Percentiles rank a stretch among this genome's conserved stretches.
Evolutionary conservation across 169 alveolate species (phyloP).

Genomic region (Plasmodium blacklocki): DNA sequence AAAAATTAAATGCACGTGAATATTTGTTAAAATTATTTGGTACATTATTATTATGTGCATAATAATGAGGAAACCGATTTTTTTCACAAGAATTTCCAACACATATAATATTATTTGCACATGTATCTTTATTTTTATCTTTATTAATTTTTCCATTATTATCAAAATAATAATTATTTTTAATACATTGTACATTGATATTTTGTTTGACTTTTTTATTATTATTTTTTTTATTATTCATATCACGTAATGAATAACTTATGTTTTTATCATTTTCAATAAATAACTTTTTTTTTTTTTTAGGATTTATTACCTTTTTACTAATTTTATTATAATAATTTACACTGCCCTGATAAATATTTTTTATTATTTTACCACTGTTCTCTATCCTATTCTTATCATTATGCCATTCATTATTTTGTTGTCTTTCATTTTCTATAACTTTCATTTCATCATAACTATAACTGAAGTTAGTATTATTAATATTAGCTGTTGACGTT

Average conservation of each 20-base stretch:
- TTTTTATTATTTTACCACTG: conserved; percentile 12
- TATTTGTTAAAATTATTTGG: conserved; percentile 1
- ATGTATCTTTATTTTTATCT: not conserved
- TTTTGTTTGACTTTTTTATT: not conserved
- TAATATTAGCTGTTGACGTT: conserved; percentile 6
- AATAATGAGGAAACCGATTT: not conserved
- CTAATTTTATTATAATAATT: conserved; percentile 30
- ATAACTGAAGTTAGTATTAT: conserved; percentile 4
- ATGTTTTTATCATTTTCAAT: conserved; percentile 14
- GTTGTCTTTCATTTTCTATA: conserved; percentile 16
- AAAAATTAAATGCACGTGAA: not conserved
- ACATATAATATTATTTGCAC: not conserved
- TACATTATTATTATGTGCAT: not conserved
- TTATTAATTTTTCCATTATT: not conserved
- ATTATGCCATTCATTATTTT: conserved; percentile 39
- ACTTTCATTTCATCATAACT: conserved; percentile 30
- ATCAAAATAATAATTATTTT: conserved; percentile 18
- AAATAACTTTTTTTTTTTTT: conserved; percentile 28
- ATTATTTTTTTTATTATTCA: conserved; percentile 14
- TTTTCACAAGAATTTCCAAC: not conserved
- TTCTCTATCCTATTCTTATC: conserved; percentile 7
- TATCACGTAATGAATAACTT: conserved; percentile 17
- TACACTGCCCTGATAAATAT: not conserved
- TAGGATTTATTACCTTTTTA: not conserved
- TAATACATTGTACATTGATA: not conserved